Base-by-base conservation (phyloP, 768 basidiomycete species). In the Mycena galopus region DNA sequence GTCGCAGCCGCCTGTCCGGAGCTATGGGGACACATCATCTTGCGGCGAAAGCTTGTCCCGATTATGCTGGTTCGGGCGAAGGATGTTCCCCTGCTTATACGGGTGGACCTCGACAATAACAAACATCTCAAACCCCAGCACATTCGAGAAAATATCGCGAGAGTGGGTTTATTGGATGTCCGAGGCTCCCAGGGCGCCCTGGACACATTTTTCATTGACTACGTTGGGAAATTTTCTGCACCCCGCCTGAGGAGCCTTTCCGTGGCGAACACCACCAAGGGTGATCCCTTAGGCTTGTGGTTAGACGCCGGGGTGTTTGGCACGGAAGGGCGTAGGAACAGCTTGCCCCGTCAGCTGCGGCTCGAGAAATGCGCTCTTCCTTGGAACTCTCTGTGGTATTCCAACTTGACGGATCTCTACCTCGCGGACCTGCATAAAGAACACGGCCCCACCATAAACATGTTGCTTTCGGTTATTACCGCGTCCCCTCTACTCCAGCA, bases 311-410 rank as follows among this genome's bases (percentile, higher is more conserved):
- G 32, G 71, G 32, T 73, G 14, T 71, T 73, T 30, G 42, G 16
- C 30, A 19, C 9, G 30, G 39, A 39, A 23, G n/a, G 21, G 51
- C 57, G 55, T 21, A 32, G 3, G 53, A 53, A 17, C 65, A 29
- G 8, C 29, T 27, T 37, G 6, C 23, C 29, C 17, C 51, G 59
- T 32, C 64, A 65, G 12, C 32, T 76, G 16, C 69, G 71, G 23
- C 44, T 76, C 19, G 32, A 71, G 23, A 3, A 27, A 27, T 73
- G 69, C 29, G 75, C 69, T 3, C 68, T 76, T 30, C 69, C 72
- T 1, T 76, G 75, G 75, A 57, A 71, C 51, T 76, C 75, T 21
- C 32, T 19, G 9, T 73, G 65, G 65, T 76, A 76, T 33, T 32
- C 25, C 37, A 50, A 76, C 6, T 39, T 76, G 44, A 71, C 72